phyloP scores from a whole-genome alignment of 192 early-diverging fungal genomes.

The Pilaira anomala region DNA sequence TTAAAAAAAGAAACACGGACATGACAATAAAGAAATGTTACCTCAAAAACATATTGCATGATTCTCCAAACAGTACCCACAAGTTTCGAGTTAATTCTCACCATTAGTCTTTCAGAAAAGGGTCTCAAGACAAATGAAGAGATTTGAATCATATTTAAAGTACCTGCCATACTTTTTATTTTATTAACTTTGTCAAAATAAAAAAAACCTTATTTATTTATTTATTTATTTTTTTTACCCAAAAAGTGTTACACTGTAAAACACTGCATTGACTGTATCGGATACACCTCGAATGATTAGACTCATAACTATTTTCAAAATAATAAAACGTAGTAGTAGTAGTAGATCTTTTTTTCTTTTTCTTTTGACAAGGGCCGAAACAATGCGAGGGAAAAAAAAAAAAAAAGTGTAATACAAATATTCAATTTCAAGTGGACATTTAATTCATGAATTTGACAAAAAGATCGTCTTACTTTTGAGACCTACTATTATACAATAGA shows the following conservation, averaged over 20 bases:
- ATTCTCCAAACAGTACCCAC: conserved; percentile 49
- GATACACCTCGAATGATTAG: not conserved
- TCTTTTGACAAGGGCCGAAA: too few species aligned
- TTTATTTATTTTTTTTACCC: conserved; percentile 16
- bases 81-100: conserved; percentile 48
- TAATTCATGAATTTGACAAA: too few species aligned
- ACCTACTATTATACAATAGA: too few species aligned
- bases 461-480: too few species aligned
- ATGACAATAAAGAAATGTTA: conserved; percentile 32
- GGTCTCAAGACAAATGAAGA: conserved; percentile 46
- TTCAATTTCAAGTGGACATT: too few species aligned
- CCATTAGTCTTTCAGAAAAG: conserved; percentile 46
- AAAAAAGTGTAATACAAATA: too few species aligned
- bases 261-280: conserved; percentile 6
- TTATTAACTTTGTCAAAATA: not conserved
- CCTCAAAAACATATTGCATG: conserved; percentile 39
- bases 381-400: too few species aligned
- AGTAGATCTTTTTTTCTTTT: too few species aligned
- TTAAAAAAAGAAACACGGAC: not conserved
- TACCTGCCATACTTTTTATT: conserved; percentile 22
- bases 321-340: too few species aligned
- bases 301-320: too few species aligned
- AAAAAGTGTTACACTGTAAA: conserved; percentile 23
- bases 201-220: not conserved
- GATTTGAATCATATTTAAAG: conserved; percentile 41